These are phyloP conservation scores for Pistacia integerrima DNA, from an alignment of 345 rosid species.

Conservation along the genomic window DNA sequence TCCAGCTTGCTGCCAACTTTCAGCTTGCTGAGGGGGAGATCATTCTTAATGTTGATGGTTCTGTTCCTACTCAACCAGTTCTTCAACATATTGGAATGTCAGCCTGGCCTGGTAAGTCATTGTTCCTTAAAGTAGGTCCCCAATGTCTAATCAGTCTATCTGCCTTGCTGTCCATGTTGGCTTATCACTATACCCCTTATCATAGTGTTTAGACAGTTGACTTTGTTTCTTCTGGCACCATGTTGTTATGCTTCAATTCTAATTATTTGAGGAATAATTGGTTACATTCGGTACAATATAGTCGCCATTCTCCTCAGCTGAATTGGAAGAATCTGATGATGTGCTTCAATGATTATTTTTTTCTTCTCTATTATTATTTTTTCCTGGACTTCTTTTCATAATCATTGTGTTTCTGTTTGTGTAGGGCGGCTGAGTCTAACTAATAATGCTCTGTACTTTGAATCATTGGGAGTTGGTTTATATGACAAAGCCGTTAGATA, in stretches of 20 bases:
- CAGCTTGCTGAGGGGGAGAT: conserved; percentile 87
- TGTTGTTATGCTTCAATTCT: background rate
- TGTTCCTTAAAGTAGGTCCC: conserved; percentile 10
- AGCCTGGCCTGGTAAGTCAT: conserved; percentile 87
- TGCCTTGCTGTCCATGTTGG: background rate
- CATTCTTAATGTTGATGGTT: conserved; percentile 81
- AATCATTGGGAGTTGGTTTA: conserved; percentile 79
- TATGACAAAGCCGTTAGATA: conserved; percentile 78
- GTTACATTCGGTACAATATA: background rate
- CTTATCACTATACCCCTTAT: conserved; percentile 1
- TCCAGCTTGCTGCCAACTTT: conserved; percentile 63
- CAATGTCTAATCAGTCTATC: background rate
- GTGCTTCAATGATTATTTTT: background rate
- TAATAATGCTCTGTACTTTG: conserved; percentile 81
- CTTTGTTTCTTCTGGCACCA: background rate
- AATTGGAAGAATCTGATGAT: conserved; percentile 13
- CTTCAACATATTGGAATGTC: conserved; percentile 91
- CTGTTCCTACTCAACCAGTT: conserved; percentile 84
- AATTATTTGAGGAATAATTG: background rate
- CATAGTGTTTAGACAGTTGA: conserved; percentile 3
- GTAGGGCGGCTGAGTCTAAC: conserved; percentile 89
- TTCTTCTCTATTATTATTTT: background rate
- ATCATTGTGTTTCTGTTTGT: conserved; percentile 30
- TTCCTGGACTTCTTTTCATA: conserved; percentile 15
- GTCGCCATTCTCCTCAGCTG: background rate